Evolutionary conservation across 78 protist species (phyloP).

Genomic region (Trichosphaerium sp.): DNA sequence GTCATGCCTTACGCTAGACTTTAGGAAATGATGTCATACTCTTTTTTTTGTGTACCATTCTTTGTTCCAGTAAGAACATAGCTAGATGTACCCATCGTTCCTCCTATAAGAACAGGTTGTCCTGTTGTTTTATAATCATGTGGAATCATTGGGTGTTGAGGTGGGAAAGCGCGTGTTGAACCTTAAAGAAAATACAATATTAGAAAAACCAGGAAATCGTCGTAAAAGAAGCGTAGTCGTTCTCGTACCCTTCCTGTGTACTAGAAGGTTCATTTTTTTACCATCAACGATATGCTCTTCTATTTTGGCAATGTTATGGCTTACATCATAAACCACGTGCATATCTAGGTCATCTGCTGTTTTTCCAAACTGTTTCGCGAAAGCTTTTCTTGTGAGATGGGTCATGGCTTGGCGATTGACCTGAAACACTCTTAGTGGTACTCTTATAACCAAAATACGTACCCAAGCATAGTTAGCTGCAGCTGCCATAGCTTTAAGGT

Average conservation of each 20-base stretch:
- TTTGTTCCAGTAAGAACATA: conserved; percentile 90
- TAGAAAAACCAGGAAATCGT: too few species aligned
- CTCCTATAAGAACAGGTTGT: conserved; percentile 95
- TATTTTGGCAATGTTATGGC: conserved; percentile 90
- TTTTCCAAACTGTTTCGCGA: conserved; percentile 53
- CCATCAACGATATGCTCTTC: conserved; percentile 85
- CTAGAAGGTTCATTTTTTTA: conserved; percentile 51
- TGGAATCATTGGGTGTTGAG: conserved; percentile 91
- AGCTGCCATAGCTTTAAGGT: conserved; percentile 80
- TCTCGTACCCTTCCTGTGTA: conserved; percentile 93
- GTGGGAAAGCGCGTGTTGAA: conserved; percentile 93
- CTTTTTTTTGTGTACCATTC: too few species aligned
- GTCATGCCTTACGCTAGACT: too few species aligned
- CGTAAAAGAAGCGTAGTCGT: too few species aligned
- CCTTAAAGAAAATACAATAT: too few species aligned
- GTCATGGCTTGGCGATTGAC: conserved; percentile 84
- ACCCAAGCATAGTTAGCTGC: conserved; percentile 93
- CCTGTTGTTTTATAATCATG: conserved; percentile 71
- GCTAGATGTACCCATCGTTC: conserved; percentile 87
- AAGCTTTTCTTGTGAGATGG: conserved; percentile 46
- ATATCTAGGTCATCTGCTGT: conserved; percentile 87
- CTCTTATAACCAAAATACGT: too few species aligned
- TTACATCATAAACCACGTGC: conserved; percentile 88
- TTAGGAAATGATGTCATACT: too few species aligned
- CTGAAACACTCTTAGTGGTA: too few species aligned